Evolutionary conservation across 352 stramenopile genomes (phyloP), one percentile per base, ranked within the genome.

Genomic region (Elongisporangium prolatum): DNA sequence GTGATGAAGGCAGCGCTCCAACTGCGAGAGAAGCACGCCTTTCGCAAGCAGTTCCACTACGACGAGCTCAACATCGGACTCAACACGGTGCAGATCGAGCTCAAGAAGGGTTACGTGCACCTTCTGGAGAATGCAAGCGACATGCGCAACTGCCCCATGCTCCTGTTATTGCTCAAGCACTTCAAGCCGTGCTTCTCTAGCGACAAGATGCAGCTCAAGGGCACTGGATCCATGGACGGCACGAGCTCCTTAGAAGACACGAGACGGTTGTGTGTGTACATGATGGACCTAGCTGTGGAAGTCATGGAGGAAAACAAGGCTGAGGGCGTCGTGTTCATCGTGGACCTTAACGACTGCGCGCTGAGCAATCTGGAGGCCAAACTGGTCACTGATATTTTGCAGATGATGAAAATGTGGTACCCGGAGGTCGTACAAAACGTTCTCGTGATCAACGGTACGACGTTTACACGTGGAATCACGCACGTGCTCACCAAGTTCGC

Each of bases 101-200:
- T 90, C 17, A 75, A 75, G 49, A 92, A 90, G 60, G 80, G 81
- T 13, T 92, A 92, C 60, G 77, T 76, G n/a, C 80, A 89, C 52
- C 66, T 90, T 21, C 63, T 92, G 2, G 76, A 89, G 54, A 65
- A 78, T 16, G 77, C 78, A n/a, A 54, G 60, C 17, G 75, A 88
- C 54, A 67, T 64, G 24, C 56, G 74, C 38, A 74, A 80, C 17
- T 84, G 75, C 48, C 80, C 80, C 11, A 59, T 89, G 8, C 63
- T 92, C 22, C 40, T 92, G 51, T 63, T 92, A 38, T 65, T 83
- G 56, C 69, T 87, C 34, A 72, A 80, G 58, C 64, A 78, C 61
- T 92, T 92, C 40, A 79, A 80, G 59, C 80, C 80, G 48, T 69
- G 69, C 47, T 89, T 88, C 38, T 76, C 68, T 17, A 64, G 53